A percentile compares a stretch with the other conserved stretches of the same genome.
These are phyloP conservation scores for Hylodesmum podocarpum DNA, from an alignment of 306 rosid genomes.

Conservation along the genomic window DNA sequence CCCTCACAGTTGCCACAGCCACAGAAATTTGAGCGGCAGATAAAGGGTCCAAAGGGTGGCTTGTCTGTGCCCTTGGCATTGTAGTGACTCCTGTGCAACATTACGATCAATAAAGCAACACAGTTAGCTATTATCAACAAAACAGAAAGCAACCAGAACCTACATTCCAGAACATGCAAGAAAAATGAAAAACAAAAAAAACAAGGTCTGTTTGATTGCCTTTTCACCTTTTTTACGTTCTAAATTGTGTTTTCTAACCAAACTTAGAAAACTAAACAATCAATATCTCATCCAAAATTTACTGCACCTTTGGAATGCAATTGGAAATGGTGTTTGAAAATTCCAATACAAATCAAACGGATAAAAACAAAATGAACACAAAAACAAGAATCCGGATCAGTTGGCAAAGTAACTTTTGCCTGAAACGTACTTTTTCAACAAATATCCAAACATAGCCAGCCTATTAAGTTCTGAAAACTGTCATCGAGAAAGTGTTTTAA, in stretches of 20 bases:
- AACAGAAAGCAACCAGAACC: constrained; percentile 11
- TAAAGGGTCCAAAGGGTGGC: constrained; percentile 90
- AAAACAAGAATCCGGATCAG: too few species aligned
- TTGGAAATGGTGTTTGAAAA: too few species aligned
- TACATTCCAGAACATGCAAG: background rate
- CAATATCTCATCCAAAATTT: background rate
- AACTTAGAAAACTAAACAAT: background rate
- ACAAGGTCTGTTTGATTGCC: background rate
- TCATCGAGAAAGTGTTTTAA: background rate
- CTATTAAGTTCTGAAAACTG: background rate
- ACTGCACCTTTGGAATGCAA: too few species aligned
- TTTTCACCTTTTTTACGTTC: background rate
- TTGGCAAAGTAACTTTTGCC: too few species aligned
- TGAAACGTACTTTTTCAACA: too few species aligned
- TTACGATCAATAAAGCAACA: background rate
- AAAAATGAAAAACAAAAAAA: background rate
- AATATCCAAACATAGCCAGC: too few species aligned
- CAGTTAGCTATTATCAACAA: background rate
- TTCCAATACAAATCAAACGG: too few species aligned
- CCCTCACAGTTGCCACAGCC: constrained; percentile 89
- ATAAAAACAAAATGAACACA: too few species aligned
- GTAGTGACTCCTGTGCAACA: constrained; percentile 52
- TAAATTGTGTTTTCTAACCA: background rate
- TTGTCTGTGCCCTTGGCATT: constrained; percentile 76
- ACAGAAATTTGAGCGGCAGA: constrained; percentile 86